Evolutionary conservation across 2,329 filamentous ascomycete genomes (phyloP), one percentile per base, ranked within the genome.

Genomic region (Phyllosticta citrichinensis): DNA sequence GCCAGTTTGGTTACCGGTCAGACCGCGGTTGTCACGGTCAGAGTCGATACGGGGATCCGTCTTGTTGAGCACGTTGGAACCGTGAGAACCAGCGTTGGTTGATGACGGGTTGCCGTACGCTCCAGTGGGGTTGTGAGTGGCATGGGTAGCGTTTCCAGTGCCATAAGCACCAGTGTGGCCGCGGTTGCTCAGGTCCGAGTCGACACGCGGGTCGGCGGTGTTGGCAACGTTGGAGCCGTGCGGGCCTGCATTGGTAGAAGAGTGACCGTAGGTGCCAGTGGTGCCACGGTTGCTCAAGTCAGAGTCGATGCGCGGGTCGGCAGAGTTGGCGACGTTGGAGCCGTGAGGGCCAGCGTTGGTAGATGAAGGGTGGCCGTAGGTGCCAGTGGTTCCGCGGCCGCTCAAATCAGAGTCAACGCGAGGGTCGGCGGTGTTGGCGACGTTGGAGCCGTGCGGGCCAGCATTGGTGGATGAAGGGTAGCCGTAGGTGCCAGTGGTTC

Each of bases 271-370:
- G 6, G 9, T 52, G 17, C 58, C 58, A 14, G 33, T 60, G 61
- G 14, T 52, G 61, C 17, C 55, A 4, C 59, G 55, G 59, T 61
- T 47, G 51, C 57, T 55, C 5, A 11, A n/a, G n/a, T 61, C 59
- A 3, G 47, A 57, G 50, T 61, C 59, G 1, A 55, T 10, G 9
- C 59, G 50, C 1, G 59, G 59, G n/a, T 61, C 59, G 5, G 25
- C 9, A 20, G 53, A 57, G 59, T 58, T 58, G 10, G 27, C 14
- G 9, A 57, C 14, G 17, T 62, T 62, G 6, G 52, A 52, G 27
- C 24, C 20, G 47, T 62, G 61, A 5, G 61, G 52, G 52, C 61
- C 60, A 47, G 40, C 19, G 59, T 52, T 58, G 53, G 52, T 52
- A 47, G 35, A 40, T 2, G 47, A 12, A 25, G 33, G 27, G 19